A percentile compares a stretch with the other conserved stretches of the same genome.
phyloP scores from a whole-genome alignment of 371 early-diverging fungal species.

The Lichtheimia ornata region DNA sequence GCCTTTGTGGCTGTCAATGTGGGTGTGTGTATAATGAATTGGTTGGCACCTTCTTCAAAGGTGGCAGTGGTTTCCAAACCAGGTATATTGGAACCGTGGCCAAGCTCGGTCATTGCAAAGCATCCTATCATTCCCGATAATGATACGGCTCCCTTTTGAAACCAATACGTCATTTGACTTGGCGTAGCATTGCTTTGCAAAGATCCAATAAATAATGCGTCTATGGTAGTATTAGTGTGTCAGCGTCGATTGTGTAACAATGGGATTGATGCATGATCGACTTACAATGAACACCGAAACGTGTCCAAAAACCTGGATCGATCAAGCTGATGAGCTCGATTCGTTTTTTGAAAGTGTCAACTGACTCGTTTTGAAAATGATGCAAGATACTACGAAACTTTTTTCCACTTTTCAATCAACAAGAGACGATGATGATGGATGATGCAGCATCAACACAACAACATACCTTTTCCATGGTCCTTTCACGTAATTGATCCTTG shows the following conservation, averaged over 20 bases:
- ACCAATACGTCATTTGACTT: constrained; percentile 87
- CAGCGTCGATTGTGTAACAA: no score
- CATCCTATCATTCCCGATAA: constrained; percentile 86
- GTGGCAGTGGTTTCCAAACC: constrained; percentile 94
- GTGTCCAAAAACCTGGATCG: constrained; percentile 91
- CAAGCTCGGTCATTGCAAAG: constrained; percentile 92
- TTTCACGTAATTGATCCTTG: constrained; percentile 77
- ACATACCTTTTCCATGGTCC: constrained; percentile 78
- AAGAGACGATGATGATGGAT: background rate
- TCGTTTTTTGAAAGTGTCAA: constrained; percentile 71
- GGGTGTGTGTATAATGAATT: constrained; percentile 90
- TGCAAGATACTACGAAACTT: constrained; percentile 72
- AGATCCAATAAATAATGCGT: constrained; percentile 88
- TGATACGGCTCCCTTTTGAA: constrained; percentile 82
- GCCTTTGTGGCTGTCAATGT: constrained; percentile 85
- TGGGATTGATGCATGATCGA: background rate
- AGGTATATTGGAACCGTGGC: constrained; percentile 88
- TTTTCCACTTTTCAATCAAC: background rate
- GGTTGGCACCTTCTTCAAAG: constrained; percentile 79
- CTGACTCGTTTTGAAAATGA: constrained; percentile 76
- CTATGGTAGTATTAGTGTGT: constrained; percentile 10
- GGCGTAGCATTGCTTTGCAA: constrained; percentile 87
- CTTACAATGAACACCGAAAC: constrained; percentile 87
- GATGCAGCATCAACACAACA: background rate
- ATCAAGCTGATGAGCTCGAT: constrained; percentile 82